phyloP scores from a whole-genome alignment of 805 yeast genomes.

The Wickerhamomyces sydowiorum region DNA sequence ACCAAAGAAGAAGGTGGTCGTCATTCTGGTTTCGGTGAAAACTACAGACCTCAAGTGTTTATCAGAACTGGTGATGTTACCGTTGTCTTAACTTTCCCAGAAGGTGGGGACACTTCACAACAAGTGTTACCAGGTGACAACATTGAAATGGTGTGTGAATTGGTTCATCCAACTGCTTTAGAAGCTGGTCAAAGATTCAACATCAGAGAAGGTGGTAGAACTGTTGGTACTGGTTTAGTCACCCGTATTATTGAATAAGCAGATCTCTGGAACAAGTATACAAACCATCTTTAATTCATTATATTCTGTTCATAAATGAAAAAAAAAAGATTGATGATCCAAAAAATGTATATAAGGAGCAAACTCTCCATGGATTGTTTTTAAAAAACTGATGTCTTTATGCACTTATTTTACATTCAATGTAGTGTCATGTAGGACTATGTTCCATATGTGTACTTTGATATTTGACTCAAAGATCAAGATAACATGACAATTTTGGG shows the following conservation, averaged over 20 bases:
- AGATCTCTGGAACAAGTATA: too few species aligned
- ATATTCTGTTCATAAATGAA: too few species aligned
- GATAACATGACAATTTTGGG: too few species aligned
- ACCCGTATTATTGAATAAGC: conserved; percentile 73
- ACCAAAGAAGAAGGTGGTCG: conserved; percentile 99
- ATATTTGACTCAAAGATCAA: too few species aligned
- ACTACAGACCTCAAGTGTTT: conserved; percentile 97
- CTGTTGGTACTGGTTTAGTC: conserved; percentile 97
- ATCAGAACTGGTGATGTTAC: conserved; percentile 96
- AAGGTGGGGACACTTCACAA: conserved; percentile 74
- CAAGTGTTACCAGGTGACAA: conserved; percentile 98
- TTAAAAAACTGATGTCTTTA: too few species aligned
- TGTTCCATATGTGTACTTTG: too few species aligned
- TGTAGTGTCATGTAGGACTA: too few species aligned
- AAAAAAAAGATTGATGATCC: too few species aligned
- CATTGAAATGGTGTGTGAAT: conserved; percentile 89
- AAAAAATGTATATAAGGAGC: too few species aligned
- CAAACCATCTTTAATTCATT: too few species aligned
- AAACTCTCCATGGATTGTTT: too few species aligned
- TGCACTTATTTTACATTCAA: too few species aligned
- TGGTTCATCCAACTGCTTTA: conserved; percentile 86
- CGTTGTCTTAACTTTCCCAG: conserved; percentile 85
- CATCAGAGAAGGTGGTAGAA: conserved; percentile 99
- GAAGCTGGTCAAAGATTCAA: conserved; percentile 98
- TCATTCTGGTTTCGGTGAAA: conserved; percentile 93